These are phyloP conservation scores for Puccinia coronata DNA, from an alignment of 1,284 basidiomycete genomes.

Conservation along the genomic window DNA sequence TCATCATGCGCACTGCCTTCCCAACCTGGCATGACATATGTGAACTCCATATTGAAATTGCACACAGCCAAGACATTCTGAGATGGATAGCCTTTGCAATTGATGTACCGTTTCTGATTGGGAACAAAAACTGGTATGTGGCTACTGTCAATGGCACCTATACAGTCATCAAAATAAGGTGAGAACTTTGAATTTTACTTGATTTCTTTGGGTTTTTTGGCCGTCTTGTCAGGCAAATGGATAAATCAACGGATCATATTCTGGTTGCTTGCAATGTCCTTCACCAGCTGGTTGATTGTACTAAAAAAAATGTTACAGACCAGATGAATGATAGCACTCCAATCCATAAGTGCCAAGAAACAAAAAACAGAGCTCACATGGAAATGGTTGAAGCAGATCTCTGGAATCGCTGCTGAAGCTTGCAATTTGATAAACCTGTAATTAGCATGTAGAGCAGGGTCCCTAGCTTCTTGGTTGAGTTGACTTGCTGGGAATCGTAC, in stretches of 20 bases:
- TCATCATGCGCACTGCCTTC: slow-evolving; percentile 24
- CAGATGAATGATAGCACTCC: slow-evolving; percentile 6
- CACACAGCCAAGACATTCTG: slow-evolving; percentile 24
- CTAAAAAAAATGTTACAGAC: neutral
- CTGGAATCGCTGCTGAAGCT: neutral
- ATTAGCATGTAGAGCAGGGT: neutral
- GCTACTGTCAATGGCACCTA: neutral
- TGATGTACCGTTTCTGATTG: neutral
- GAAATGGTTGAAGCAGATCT: neutral
- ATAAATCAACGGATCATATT: neutral
- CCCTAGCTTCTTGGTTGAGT: neutral
- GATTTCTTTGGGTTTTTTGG: neutral
- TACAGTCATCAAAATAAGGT: slow-evolving; percentile 4
- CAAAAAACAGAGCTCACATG: neutral
- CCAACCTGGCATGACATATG: slow-evolving; percentile 25
- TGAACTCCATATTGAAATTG: slow-evolving; percentile 25
- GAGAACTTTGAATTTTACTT: neutral
- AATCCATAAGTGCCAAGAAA: neutral
- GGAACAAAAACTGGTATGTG: neutral
- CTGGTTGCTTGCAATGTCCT: neutral
- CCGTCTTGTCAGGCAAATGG: neutral
- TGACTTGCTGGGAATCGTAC: neutral
- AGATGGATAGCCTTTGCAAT: slow-evolving; percentile 1
- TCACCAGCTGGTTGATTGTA: slow-evolving; percentile 13
- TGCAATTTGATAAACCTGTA: neutral